Conservation (phyloP, 1,139 yeast genomes). For the Saccharomyces hybrid region DNA sequence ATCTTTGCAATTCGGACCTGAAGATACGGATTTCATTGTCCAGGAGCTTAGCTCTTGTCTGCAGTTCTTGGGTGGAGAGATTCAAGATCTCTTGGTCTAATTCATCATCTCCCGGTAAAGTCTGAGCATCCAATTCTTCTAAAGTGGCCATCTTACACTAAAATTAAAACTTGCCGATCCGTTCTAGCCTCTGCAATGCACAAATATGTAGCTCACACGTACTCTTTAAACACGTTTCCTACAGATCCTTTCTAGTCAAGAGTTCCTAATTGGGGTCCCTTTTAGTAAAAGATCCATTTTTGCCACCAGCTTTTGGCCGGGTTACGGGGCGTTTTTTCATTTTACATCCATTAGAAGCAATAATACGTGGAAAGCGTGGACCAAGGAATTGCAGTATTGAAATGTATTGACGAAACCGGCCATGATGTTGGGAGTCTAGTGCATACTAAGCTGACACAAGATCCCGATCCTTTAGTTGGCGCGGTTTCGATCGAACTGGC, state of each 20-base stretch:
- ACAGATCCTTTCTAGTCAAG: neutral
- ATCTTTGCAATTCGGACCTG: slow-evolving; percentile 84
- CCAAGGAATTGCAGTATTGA: neutral
- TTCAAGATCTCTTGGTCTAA: slow-evolving; percentile 75
- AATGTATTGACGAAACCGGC: neutral
- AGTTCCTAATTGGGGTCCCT: slow-evolving; percentile 1
- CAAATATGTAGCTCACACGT: neutral
- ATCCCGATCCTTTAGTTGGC: neutral
- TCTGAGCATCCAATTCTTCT: slow-evolving; percentile 54
- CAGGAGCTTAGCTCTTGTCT: slow-evolving; percentile 75
- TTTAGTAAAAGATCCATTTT: slow-evolving; percentile 7
- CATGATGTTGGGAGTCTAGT: neutral
- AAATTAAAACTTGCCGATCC: neutral
- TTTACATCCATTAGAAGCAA: neutral
- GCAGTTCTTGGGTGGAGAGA: slow-evolving; percentile 74
- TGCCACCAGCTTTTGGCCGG: slow-evolving; percentile 3
- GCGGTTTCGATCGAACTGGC: neutral
- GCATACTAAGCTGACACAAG: neutral
- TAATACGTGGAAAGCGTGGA: neutral
- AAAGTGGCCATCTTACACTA: slow-evolving; percentile 50
- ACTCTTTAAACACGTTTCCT: neutral
- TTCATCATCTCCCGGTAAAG: slow-evolving; percentile 41
- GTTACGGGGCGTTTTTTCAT: neutral
- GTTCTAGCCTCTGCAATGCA: neutral
- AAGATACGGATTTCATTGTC: slow-evolving; percentile 95